Evolutionary conservation across 1,284 basidiomycete species (phyloP), one percentile per base, ranked within the genome.

Genomic region (Ganoderma lucidum): DNA sequence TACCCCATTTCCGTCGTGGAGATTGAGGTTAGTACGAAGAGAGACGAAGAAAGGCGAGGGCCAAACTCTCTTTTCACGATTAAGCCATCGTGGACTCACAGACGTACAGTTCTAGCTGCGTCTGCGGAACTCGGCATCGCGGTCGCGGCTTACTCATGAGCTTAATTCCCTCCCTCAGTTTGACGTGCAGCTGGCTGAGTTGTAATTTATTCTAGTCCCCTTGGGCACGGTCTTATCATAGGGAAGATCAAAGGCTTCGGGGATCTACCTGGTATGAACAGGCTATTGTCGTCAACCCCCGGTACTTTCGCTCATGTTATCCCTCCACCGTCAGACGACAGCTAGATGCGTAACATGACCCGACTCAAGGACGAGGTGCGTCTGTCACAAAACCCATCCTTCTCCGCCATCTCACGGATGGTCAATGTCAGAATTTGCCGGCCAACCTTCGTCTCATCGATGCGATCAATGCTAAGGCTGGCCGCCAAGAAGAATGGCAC

Each of bases 161-260:
- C 75, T 37, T 55, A 6, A 61, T 19, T 30, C 37, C 37, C 42
- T 10, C 30, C 32, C 19, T 6, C 42, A 19, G 4, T 6, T 35
- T 32, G 14, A 0, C 0, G 10, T 35, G 0, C 30, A 15, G 35
- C n/a, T 15, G 6, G 28, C 14, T 53, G 17, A 44, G 51, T 23
- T 32, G 28, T 59, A 14, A 23, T 23, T 12, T 10, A 28, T 12
- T 6, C 10, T 10, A 83, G 83, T 4, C 88, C 89, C 0, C 82
- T 90, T 6, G 88, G 87, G 1, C 79, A 82, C 35, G 90, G 90
- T 1, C 84, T 90, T 76, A 78, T 91, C 42, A 84, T 86, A 3
- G 87, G 88, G 2, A 75, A 76, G 42, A 84, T 85, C 76, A 85
- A 83, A 76, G 80, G 76, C 9, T 74, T 79, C 35, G 79, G 83